Conservation (phyloP, 192 early-diverging fungal species). For the Paraglomus brasilianum region DNA sequence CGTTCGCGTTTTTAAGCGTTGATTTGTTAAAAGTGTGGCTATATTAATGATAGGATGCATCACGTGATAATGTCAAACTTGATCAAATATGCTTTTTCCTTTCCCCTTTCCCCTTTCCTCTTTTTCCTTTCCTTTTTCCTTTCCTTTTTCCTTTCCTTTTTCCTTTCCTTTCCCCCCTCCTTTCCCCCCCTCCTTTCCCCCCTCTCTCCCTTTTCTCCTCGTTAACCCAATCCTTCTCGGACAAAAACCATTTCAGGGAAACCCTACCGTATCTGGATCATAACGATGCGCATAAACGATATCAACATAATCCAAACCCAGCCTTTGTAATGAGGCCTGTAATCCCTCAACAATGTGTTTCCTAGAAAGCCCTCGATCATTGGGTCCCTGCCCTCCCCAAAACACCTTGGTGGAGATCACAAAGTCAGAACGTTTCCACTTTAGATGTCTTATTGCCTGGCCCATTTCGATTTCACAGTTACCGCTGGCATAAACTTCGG, state of each 20-base stretch:
- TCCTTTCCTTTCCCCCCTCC: no score
- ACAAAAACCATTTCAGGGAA: neutral
- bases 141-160: neutral
- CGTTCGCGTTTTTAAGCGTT: no score
- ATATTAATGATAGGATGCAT: slow-evolving; percentile 12
- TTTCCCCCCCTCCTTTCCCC: no score
- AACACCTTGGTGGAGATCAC: slow-evolving; percentile 82
- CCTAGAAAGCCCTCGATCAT: slow-evolving; percentile 78
- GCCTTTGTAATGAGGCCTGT: slow-evolving; percentile 65
- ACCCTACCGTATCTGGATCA: slow-evolving; percentile 52
- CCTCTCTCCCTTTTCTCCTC: no score
- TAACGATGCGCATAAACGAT: slow-evolving; percentile 82
- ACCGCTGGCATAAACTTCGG: slow-evolving; percentile 61
- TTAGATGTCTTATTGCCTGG: slow-evolving; percentile 71
- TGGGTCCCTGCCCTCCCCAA: slow-evolving; percentile 72
- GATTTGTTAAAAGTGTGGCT: no score
- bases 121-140: no score
- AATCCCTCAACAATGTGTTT: slow-evolving; percentile 86
- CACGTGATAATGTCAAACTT: slow-evolving; percentile 30
- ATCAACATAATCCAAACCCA: slow-evolving; percentile 75
- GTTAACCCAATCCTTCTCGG: neutral
- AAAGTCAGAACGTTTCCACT: slow-evolving; percentile 66
- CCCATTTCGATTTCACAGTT: slow-evolving; percentile 77
- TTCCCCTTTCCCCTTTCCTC: neutral
- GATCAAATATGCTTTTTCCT: neutral